Conservation (phyloP, 78 protist genomes). For the Reticulomyxa filosa region DNA sequence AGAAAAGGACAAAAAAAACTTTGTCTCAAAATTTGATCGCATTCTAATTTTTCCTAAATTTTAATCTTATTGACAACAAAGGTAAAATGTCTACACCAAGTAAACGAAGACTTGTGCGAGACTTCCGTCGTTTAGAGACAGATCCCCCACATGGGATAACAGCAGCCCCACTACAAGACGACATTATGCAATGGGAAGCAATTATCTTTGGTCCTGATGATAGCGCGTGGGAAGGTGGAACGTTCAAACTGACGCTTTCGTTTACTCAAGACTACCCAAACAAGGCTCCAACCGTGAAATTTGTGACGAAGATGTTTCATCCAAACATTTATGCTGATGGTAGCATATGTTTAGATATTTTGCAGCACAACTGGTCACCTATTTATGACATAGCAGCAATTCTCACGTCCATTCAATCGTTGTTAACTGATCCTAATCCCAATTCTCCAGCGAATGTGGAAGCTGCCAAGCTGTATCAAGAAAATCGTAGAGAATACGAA, state of each 20-base stretch:
- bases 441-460: conserved; percentile 93
- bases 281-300: conserved; percentile 37
- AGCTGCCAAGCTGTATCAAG: conserved; percentile 82
- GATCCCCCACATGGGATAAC: not conserved
- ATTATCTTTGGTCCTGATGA: conserved; percentile 5
- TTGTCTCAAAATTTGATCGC: too few species aligned
- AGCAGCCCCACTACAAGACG: not conserved
- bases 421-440: conserved; percentile 97
- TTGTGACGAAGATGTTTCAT: conserved; percentile 80
- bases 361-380: conserved; percentile 73
- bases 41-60: too few species aligned
- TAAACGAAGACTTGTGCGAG: not conserved
- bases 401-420: conserved; percentile 92
- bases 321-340: conserved; percentile 98
- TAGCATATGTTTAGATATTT: conserved; percentile 93
- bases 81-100: not conserved
- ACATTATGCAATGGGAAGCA: not conserved
- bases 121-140: not conserved
- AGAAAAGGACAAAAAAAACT: too few species aligned
- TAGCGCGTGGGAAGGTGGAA: conserved; percentile 59
- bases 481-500: conserved; percentile 77
- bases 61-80: too few species aligned
- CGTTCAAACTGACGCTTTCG: conserved; percentile 70
- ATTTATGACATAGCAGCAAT: conserved; percentile 92
- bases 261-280: conserved; percentile 96